A percentile compares a stretch with the other conserved stretches of the same genome.
Evolutionary conservation across 2,329 filamentous ascomycete species (phyloP).

Genomic region (Colletotrichum sp.): DNA sequence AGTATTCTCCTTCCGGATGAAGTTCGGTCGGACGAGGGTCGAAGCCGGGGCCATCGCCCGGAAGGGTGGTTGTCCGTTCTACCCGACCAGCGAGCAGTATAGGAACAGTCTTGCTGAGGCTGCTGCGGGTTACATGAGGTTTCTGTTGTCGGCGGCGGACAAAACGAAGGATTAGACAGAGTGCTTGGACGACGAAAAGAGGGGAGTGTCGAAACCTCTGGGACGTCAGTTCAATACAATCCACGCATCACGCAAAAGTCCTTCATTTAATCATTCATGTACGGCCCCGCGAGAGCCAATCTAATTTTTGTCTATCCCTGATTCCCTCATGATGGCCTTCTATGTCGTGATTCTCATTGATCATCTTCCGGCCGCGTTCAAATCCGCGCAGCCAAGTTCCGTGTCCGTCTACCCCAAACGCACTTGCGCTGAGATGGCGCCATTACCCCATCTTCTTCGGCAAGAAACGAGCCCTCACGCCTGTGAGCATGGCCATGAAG

Average conservation of each 20-base stretch:
- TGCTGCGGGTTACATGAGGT: slow-evolving; percentile 52
- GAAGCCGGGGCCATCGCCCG: neutral
- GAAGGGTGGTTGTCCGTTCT: slow-evolving; percentile 39
- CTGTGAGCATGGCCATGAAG: slow-evolving; percentile 58
- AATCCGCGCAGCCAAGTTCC: neutral
- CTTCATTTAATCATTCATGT: neutral
- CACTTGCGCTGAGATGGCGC: neutral
- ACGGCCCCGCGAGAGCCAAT: neutral
- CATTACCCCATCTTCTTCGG: neutral
- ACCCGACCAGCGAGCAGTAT: slow-evolving; percentile 47
- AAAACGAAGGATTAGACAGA: neutral
- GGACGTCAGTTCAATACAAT: neutral
- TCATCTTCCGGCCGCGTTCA: rapidly evolving
- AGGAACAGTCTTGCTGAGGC: slow-evolving; percentile 48
- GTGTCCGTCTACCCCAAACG: neutral
- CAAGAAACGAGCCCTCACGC: slow-evolving; percentile 46
- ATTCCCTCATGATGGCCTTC: neutral
- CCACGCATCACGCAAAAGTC: neutral
- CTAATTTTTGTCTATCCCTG: neutral
- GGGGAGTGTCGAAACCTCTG: rapidly evolving
- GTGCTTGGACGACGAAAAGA: neutral
- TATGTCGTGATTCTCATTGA: neutral
- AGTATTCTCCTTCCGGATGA: slow-evolving; percentile 48
- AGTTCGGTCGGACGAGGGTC: slow-evolving; percentile 43
- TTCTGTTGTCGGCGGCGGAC: slow-evolving; percentile 28